Evolutionary conservation across 352 stramenopile genomes (phyloP), one percentile per base, ranked within the genome.

Genomic region (Globisporangium carolinianum): DNA sequence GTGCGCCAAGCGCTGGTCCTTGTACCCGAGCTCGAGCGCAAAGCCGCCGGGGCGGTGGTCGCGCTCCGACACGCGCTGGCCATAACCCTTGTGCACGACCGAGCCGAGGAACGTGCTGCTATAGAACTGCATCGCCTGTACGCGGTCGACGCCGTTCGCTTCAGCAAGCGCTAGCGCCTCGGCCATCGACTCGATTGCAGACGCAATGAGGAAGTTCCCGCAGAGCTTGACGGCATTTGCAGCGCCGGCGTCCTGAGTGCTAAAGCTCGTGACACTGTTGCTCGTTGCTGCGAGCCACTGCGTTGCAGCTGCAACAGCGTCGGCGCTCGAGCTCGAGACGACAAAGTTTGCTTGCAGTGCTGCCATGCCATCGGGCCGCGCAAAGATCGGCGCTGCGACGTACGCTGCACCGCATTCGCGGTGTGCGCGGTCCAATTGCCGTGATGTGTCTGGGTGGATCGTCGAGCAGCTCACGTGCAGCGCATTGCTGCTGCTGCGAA

Each of bases 71-170:
- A 94, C 73, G 15, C 83, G 76, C 49, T 89, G 72, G 36, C 84
- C 84, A 58, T 94, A 94, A 12, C 79, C 79, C 47, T 89, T 88
- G 68, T 94, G 80, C 53, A 90, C 81, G 7, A 86, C 57, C 50
- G 83, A 92, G 63, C 88, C 84, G 51, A 94, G 81, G 64, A 94
- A 89, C 45, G 83, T 91, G 63, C 49, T 70, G 58, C 72, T 87
- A 51, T 92, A 83, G 71, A 94, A 86, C 53, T 86, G 51, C 73
- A 88, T 89, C 24, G 85, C 79, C 51, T 81, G 58, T 37, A 76
- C 74, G n/a, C 83, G 76, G 51, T 94, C 78, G 39, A 94, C 73
- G 49, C 83, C 79, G 43, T 90, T 73, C 37, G 69, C 68, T 64
- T 94, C 83, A 18, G 83, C 66, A 18, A 94, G 69, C 15, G 75